Evolutionary conservation across 495 filamentous ascomycete species (phyloP).

Genomic region (Ramalina intermedia): DNA sequence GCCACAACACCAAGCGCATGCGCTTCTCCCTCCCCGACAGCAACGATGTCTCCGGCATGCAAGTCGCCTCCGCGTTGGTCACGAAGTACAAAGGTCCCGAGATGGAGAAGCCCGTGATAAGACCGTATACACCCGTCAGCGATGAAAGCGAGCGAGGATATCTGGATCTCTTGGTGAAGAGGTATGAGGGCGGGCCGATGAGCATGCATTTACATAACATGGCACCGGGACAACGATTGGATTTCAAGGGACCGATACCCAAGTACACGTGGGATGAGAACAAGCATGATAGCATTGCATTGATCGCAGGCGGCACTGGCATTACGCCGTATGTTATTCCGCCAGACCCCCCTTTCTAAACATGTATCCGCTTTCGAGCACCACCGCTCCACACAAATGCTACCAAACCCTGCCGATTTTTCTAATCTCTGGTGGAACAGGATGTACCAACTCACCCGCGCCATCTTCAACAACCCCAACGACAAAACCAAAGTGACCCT

Average conservation of each 20-base stretch:
- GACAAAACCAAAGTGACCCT: constrained; percentile 49
- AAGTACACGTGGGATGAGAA: constrained; percentile 88
- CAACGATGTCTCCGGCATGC: constrained; percentile 68
- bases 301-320: constrained; percentile 89
- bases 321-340: constrained; percentile 50
- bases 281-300: constrained; percentile 86
- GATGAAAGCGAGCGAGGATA: constrained; percentile 69
- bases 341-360: constrained; percentile 17
- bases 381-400: not conserved
- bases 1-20: constrained; percentile 51
- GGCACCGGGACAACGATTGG: constrained; percentile 61
- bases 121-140: constrained; percentile 85
- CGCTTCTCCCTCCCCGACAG: constrained; percentile 53
- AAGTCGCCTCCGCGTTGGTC: constrained; percentile 69
- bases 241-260: constrained; percentile 86
- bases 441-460: constrained; percentile 69
- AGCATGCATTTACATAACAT: constrained; percentile 73
- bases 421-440: not conserved
- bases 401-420: not conserved
- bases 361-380: too few species aligned
- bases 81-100: constrained; percentile 71
- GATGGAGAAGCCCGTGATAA: constrained; percentile 65
- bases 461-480: constrained; percentile 45
- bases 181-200: constrained; percentile 84
- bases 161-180: constrained; percentile 83